A percentile compares a stretch with the other conserved stretches of the same genome.
These are phyloP conservation scores for Phytophthora hybrid DNA, from an alignment of 352 stramenopile species.

Conservation along the genomic window DNA sequence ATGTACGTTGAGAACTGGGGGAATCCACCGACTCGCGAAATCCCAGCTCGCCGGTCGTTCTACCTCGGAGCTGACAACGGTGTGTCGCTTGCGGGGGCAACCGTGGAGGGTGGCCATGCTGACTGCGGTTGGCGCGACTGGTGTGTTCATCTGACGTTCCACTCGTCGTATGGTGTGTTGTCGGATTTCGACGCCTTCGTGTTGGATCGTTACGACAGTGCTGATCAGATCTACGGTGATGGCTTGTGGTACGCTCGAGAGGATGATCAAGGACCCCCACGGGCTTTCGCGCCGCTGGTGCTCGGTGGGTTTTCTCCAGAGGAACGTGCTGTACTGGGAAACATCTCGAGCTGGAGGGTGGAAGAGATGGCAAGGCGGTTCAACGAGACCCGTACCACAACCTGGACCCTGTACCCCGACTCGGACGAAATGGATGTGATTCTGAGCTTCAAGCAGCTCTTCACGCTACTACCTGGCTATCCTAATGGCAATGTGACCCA, in stretches of 20 bases:
- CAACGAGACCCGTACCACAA: conserved; percentile 47
- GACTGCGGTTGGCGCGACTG: conserved; percentile 22
- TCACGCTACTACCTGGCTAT: conserved; percentile 55
- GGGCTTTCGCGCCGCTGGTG: conserved; percentile 39
- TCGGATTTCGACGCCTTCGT: conserved; percentile 61
- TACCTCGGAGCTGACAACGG: conserved; percentile 15
- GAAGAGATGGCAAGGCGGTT: conserved; percentile 27
- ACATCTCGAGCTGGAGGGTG: conserved; percentile 29
- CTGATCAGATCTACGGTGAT: conserved; percentile 16
- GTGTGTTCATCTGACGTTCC: conserved; percentile 47
- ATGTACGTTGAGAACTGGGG: conserved; percentile 34
- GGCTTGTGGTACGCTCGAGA: conserved; percentile 12
- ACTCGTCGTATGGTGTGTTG: conserved; percentile 59
- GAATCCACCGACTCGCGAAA: conserved; percentile 19
- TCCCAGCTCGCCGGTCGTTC: conserved; percentile 25
- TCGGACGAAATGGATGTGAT: conserved; percentile 53
- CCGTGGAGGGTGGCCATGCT: conserved; percentile 12
- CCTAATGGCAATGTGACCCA: conserved; percentile 27
- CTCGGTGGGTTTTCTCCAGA: conserved; percentile 37
- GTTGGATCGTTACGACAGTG: conserved; percentile 47
- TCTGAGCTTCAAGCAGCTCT: conserved; percentile 69
- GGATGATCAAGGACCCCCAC: conserved; percentile 5
- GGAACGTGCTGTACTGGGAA: conserved; percentile 22
- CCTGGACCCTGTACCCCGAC: conserved; percentile 50
- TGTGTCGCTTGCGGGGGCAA: conserved; percentile 20